A percentile compares a stretch with the other conserved stretches of the same genome.
Evolutionary conservation across 83 land plant genomes (phyloP).

Genomic region (Thuja plicata): DNA sequence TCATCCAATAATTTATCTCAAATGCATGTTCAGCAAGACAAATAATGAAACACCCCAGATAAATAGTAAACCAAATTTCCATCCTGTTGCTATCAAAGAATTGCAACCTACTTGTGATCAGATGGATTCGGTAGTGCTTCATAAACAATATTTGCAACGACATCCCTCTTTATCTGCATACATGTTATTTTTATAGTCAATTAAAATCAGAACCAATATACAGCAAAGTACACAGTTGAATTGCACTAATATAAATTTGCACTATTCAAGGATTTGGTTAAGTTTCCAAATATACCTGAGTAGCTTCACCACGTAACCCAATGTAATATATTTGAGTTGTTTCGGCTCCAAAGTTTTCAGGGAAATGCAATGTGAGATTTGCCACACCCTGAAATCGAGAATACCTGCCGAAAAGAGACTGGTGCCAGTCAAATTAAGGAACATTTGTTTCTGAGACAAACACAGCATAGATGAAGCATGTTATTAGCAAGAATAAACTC

Average conservation of each 20-base stretch:
- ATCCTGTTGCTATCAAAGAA: neutral
- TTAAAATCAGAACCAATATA: neutral
- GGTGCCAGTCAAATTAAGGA: neutral
- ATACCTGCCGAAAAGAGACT: constrained; percentile 42
- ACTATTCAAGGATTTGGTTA: neutral
- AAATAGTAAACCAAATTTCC: neutral
- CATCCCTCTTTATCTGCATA: constrained; percentile 89
- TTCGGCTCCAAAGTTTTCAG: constrained; percentile 83
- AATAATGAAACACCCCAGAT: neutral
- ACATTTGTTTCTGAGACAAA: neutral
- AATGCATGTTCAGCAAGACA: neutral
- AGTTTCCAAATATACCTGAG: constrained; percentile 48
- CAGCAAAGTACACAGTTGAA: neutral
- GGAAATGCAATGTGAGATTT: constrained; percentile 89
- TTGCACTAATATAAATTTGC: neutral
- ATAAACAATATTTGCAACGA: constrained; percentile 84
- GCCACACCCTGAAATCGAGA: constrained; percentile 93
- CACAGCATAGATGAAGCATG: neutral
- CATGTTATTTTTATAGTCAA: neutral
- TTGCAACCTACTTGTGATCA: constrained; percentile 68
- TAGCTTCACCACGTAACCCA: constrained; percentile 95
- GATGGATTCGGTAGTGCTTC: constrained; percentile 84
- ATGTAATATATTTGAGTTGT: constrained; percentile 79
- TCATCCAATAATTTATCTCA: neutral
- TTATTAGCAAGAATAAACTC: neutral